Base-by-base conservation (phyloP, 768 basidiomycete genomes). In the Cytidiella melzeri region DNA sequence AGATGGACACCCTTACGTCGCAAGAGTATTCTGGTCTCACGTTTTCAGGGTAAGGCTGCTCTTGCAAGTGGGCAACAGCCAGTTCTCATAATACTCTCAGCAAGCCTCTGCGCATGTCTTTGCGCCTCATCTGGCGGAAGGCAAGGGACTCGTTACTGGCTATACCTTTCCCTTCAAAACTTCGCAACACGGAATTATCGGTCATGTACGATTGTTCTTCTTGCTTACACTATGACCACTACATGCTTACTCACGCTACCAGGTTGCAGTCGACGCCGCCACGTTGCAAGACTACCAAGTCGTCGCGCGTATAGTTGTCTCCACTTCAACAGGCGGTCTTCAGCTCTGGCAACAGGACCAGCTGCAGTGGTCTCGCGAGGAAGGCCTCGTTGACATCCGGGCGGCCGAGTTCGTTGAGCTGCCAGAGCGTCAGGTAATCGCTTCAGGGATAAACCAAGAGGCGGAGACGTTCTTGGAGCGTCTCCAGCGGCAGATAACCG, bases 301-400 rank as follows among this genome's bases (percentile, higher is more conserved):
- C 15, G 53, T 71, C 7, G 59, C 73, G 1, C 70, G 75, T 15
- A 50, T 83, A 5, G 62, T 82, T 18, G 47, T 91, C 18, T 81
- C 83, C 1, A 87, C 87, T 0, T 77, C 79, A n/a, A 84, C 85
- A 1, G 91, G 90, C 9, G 72, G 87, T 3, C 58, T 93, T 23
- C 86, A 92, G 56, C 66, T 85, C 7, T 90, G 90, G 87, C 69
- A 79, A 41, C 73, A 77, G 20, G 70, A 79, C 24, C 60, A 70
- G 28, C 67, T 80, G 24, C 71, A 75, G 24, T 95, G 92, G 91
- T 77, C 76, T 0, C 74, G 92, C 42, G 92, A 95, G 60, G 93
- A 97, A 61, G 75, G 79, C 1, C 71, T 95, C 9, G 70, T 88
- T 0, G 71, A 78, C 2, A 73, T 89, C 43, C 66, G 73, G 20